phyloP scores from a whole-genome alignment of 1,284 basidiomycete genomes.

The Farysia itapuensis region DNA sequence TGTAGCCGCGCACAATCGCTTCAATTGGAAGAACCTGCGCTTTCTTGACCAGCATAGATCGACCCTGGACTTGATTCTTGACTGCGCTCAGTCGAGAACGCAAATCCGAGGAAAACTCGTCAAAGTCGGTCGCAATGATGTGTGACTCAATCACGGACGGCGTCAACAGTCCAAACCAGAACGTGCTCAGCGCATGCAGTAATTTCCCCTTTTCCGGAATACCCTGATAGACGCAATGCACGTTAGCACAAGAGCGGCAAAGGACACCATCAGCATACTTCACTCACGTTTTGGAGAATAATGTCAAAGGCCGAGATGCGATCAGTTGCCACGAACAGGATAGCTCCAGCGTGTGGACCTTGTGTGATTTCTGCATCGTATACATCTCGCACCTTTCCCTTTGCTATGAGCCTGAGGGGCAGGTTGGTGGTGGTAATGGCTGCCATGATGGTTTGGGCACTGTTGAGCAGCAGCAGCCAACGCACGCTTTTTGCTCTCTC shows the following conservation, averaged over 20 bases:
- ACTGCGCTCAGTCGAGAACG: constrained; percentile 26
- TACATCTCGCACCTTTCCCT: constrained; percentile 58
- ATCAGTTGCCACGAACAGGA: constrained; percentile 90
- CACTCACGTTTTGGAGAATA: constrained; percentile 59
- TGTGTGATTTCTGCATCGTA: constrained; percentile 50
- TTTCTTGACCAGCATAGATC: constrained; percentile 87
- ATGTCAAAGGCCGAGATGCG: constrained; percentile 97
- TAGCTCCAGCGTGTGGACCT: constrained; percentile 39
- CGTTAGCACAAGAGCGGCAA: neutral
- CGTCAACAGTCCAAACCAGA: constrained; percentile 83
- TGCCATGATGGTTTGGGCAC: too few species aligned
- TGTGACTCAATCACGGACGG: constrained; percentile 51
- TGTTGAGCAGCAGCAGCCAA: too few species aligned
- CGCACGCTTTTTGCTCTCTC: too few species aligned
- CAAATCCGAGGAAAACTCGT: constrained; percentile 42
- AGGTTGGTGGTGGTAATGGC: constrained; percentile 46
- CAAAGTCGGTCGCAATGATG: constrained; percentile 48
- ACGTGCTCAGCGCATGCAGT: constrained; percentile 83
- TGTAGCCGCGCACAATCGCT: constrained; percentile 93
- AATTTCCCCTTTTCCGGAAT: constrained; percentile 91
- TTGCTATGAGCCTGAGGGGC: constrained; percentile 55
- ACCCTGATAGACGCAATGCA: constrained; percentile 64
- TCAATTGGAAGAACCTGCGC: constrained; percentile 92
- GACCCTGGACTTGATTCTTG: constrained; percentile 70
- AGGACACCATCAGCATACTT: neutral